Conservation (phyloP, 768 basidiomycete genomes). For the Gautieria morchelliformis region DNA sequence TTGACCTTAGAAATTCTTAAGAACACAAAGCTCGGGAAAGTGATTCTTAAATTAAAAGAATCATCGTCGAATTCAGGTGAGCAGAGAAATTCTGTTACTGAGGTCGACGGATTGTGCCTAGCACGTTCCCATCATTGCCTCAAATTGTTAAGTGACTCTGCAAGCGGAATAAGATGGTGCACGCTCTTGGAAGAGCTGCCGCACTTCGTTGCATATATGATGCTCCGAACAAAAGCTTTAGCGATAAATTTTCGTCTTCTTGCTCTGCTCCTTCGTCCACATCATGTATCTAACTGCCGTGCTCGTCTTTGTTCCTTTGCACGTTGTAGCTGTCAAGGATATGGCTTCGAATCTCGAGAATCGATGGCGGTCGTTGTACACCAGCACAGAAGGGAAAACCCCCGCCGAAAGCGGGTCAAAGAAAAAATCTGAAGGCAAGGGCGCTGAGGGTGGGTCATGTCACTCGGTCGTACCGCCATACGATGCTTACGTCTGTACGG, state of each 20-base stretch:
- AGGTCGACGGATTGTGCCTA: background rate
- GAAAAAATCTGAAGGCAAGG: slow-evolving; percentile 30
- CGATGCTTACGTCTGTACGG: background rate
- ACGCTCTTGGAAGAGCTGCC: background rate
- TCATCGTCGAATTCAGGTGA: slow-evolving; percentile 74
- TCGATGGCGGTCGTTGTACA: slow-evolving; percentile 66
- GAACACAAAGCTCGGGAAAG: slow-evolving; percentile 68
- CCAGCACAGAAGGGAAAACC: slow-evolving; percentile 26
- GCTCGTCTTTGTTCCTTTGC: slow-evolving; percentile 29
- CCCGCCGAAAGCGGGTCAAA: slow-evolving; percentile 18
- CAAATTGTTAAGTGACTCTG: background rate
- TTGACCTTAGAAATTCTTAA: slow-evolving; percentile 60
- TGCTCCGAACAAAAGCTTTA: background rate
- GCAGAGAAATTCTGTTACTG: slow-evolving; percentile 22
- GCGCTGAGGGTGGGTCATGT: slow-evolving; percentile 66
- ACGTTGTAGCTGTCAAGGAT: slow-evolving; percentile 76
- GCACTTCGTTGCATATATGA: background rate
- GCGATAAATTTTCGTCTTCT: slow-evolving; percentile 9
- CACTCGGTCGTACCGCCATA: slow-evolving; percentile 24
- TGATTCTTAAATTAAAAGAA: slow-evolving; percentile 68
- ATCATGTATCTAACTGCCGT: slow-evolving; percentile 58
- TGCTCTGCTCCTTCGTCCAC: slow-evolving; percentile 15
- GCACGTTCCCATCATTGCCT: slow-evolving; percentile 9
- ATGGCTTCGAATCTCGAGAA: slow-evolving; percentile 84
- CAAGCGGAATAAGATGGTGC: background rate